These are phyloP conservation scores for Adansonia madagascariensis DNA, from an alignment of 441 rosid species.

Conservation along the genomic window DNA sequence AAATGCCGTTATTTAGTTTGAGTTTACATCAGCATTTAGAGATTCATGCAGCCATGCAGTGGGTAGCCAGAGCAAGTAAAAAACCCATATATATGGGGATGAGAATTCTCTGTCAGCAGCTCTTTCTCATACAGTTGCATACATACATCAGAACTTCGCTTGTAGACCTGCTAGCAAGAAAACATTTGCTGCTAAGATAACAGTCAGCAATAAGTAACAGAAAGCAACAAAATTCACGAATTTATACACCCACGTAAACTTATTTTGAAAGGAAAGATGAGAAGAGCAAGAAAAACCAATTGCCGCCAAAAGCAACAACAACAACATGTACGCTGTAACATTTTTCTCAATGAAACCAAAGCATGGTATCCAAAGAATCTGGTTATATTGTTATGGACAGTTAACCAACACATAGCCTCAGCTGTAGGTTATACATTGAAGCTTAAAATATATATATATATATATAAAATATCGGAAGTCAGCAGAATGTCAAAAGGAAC, in stretches of 20 bases:
- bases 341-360: background rate
- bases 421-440: background rate
- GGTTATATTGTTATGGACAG: background rate
- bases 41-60: background rate
- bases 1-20: background rate
- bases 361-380: background rate
- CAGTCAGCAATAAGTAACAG: background rate
- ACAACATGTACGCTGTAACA: background rate
- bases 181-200: conserved; percentile 11
- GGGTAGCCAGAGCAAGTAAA: conserved; percentile 32
- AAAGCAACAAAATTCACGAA: conserved; percentile 9
- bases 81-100: conserved; percentile 78
- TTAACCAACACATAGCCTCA: conserved; percentile 1
- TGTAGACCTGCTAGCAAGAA: conserved; percentile 68
- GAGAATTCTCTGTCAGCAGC: conserved; percentile 74
- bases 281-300: background rate
- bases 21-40: background rate
- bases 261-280: background rate
- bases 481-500: background rate
- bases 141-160: conserved; percentile 79
- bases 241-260: background rate
- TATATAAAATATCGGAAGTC: conserved; percentile 3
- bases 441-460: background rate
- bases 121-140: conserved; percentile 88
- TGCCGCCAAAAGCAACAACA: background rate